These are phyloP conservation scores for Discostella pseudostelligera DNA, from an alignment of 108 stramenopile genomes.

Conservation along the genomic window DNA sequence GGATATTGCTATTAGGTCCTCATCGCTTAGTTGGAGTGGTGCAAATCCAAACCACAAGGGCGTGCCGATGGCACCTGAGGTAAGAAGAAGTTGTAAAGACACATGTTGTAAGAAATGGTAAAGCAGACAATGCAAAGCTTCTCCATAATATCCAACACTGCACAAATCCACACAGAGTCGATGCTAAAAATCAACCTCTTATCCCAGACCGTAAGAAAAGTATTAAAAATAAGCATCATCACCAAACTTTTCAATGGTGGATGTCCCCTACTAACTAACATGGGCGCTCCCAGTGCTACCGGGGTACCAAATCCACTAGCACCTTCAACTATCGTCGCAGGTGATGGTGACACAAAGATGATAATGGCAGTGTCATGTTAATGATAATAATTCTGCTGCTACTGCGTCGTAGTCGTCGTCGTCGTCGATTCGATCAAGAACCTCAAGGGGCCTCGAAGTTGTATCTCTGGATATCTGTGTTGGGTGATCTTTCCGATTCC, in stretches of 20 bases:
- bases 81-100: not conserved
- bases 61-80: slow-evolving; percentile 40
- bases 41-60: slow-evolving; percentile 66
- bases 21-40: slow-evolving; percentile 38
- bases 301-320: slow-evolving; percentile 72
- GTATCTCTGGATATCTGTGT: too few species aligned
- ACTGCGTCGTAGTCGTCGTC: too few species aligned
- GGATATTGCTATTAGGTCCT: slow-evolving; percentile 45
- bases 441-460: too few species aligned
- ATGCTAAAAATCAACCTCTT: too few species aligned
- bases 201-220: slow-evolving; percentile 71
- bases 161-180: too few species aligned
- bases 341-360: slow-evolving; percentile 62
- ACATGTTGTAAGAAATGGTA: not conserved
- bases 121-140: too few species aligned
- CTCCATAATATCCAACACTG: too few species aligned
- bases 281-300: slow-evolving; percentile 63
- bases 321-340: too few species aligned
- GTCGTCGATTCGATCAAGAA: too few species aligned
- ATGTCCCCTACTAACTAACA: slow-evolving; percentile 55
- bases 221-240: slow-evolving; percentile 56
- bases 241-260: slow-evolving; percentile 55
- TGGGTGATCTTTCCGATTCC: too few species aligned
- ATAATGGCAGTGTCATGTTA: too few species aligned
- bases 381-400: too few species aligned